Evolutionary conservation across 169 alveolate species (phyloP), one percentile per base, ranked within the genome.

Genomic region (Plasmodium coatneyi): DNA sequence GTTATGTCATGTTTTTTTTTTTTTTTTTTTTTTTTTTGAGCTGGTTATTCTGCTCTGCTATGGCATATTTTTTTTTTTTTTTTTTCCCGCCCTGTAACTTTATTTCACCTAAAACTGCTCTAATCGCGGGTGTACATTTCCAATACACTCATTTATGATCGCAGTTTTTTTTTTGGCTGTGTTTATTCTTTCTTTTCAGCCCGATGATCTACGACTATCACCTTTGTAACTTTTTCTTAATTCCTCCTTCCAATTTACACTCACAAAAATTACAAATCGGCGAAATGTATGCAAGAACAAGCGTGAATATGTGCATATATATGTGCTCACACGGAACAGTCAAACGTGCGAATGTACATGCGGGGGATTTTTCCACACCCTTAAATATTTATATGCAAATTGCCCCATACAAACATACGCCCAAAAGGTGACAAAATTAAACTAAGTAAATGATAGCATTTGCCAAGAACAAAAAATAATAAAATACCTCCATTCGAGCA

Each of bases 61-160:
- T n/a, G 72, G 10, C n/a, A 16, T 56, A 1, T 56, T 16, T 76
- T 76, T 16, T 76, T 76, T 41, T 36, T 78, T 78, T 78, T 78
- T 41, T 78, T 78, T 78, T 76, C 52, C 83, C 34, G 9, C 25
- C 30, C 6, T 16, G 41, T 60, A 6, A 60, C 12, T 60, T 60
- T 9, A 60, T 60, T 78, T 78, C 83, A 32, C 30, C 70, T 78
- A 78, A 78, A 78, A 78, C 10, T 78, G 83, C 60, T 19, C 22
- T 16, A n/a, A 46, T 25, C 83, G 28, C 54, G 19, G 19, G 83
- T 78, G 32, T 34, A 36, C 52, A 39, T 78, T 78, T 34, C 14
- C 52, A 46, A 41, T 39, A 78, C 74, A 36, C 30, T 39, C 54
- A 34, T 7, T 34, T 78, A 28, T 36, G 54, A 78, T 39, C 14